Percentiles rank a stretch among this genome's conserved stretches.
Conservation (phyloP, 257 asterid genomes). For the Solanum boliviense region DNA sequence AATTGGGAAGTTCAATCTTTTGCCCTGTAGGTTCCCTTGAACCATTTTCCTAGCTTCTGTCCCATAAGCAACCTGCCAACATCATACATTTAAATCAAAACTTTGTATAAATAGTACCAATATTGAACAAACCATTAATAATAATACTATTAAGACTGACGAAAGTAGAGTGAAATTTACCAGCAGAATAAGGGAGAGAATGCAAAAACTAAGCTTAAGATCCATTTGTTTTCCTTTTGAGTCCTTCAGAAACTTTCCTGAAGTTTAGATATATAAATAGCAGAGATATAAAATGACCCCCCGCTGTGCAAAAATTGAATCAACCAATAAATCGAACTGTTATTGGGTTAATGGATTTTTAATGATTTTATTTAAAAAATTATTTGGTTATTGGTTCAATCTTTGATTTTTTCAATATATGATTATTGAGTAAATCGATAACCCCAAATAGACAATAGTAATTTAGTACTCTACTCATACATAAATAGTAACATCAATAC, state of each 20-base stretch:
- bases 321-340: no score
- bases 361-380: no score
- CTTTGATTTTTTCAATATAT: no score
- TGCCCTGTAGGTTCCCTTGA: not conserved
- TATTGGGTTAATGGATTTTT: no score
- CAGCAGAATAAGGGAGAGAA: slow-evolving; percentile 27
- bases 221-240: slow-evolving; percentile 11
- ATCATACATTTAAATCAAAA: not conserved
- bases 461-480: no score
- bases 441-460: no score
- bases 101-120: not conserved
- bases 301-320: not conserved
- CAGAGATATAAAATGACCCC: not conserved
- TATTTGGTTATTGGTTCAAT: no score
- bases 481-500: no score
- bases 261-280: not conserved
- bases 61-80: slow-evolving; percentile 24
- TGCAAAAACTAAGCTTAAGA: slow-evolving; percentile 13
- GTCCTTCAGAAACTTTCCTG: not conserved
- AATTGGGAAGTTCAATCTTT: not conserved
- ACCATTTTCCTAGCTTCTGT: slow-evolving; percentile 8
- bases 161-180: slow-evolving; percentile 7
- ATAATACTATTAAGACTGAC: not conserved
- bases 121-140: not conserved
- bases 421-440: no score